These are phyloP conservation scores for Aspergillus flavus DNA, from an alignment of 2,329 filamentous ascomycete species.

Conservation along the genomic window DNA sequence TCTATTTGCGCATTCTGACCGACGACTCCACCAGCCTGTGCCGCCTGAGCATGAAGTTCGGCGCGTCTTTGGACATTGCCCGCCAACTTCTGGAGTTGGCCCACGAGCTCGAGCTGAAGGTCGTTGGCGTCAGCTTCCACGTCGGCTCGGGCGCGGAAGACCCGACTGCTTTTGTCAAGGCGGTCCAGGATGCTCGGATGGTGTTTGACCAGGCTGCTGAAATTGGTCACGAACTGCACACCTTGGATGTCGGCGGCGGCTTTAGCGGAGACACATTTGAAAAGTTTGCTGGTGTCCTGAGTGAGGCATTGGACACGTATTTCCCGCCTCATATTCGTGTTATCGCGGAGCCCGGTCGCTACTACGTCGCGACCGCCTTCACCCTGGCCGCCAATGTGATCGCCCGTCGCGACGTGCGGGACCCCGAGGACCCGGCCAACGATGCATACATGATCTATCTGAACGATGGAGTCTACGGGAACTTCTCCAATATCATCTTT, in stretches of 20 bases:
- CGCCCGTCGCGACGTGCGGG: conserved; percentile 83
- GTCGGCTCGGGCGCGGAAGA: conserved; percentile 96
- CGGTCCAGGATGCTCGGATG: conserved; percentile 81
- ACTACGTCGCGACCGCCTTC: conserved; percentile 92
- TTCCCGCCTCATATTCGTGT: conserved; percentile 82
- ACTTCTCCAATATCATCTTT: conserved; percentile 99
- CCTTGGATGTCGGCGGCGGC: conserved; percentile 90
- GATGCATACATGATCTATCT: conserved; percentile 92
- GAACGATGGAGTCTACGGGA: conserved; percentile 97
- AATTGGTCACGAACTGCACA: conserved; percentile 79
- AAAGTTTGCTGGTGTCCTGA: conserved; percentile 79
- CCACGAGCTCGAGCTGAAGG: conserved; percentile 79
- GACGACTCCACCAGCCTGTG: conserved; percentile 95
- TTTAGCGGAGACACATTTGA: conserved; percentile 93
- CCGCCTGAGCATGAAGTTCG: conserved; percentile 96
- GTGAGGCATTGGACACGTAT: conserved; percentile 78
- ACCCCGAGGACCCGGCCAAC: conserved; percentile 55
- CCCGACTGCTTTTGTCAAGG: conserved; percentile 86
- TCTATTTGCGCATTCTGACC: conserved; percentile 92
- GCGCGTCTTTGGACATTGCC: conserved; percentile 82
- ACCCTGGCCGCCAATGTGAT: conserved; percentile 96
- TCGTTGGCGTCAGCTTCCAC: conserved; percentile 96
- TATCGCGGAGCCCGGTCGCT: conserved; percentile 95
- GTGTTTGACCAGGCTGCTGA: conserved; percentile 84
- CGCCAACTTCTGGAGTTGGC: conserved; percentile 77